Evolutionary conservation across 257 asterid genomes (phyloP).

Genomic region (Solanum piurae): DNA sequence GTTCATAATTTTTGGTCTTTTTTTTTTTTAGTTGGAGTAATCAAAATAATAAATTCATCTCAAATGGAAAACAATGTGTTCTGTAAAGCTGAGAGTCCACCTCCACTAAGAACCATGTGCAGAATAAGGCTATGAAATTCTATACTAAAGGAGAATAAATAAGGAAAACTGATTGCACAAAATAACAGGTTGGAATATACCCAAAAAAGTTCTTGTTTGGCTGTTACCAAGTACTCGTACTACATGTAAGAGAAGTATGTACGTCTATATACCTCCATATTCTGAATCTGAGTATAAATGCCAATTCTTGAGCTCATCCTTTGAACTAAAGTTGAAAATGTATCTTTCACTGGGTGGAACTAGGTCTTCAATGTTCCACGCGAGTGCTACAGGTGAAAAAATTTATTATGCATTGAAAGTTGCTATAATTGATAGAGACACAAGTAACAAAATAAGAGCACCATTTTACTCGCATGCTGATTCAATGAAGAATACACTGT

Average conservation of each 20-base stretch:
- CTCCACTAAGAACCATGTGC: not conserved
- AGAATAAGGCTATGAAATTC: not conserved
- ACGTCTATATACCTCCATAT: constrained; percentile 54
- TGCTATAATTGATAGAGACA: not conserved
- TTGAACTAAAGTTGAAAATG: constrained; percentile 55
- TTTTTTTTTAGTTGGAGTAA: not conserved
- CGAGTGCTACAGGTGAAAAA: constrained; percentile 51
- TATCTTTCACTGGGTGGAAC: constrained; percentile 78
- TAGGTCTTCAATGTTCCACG: constrained; percentile 78
- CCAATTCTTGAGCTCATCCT: constrained; percentile 84
- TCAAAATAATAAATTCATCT: not conserved
- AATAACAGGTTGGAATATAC: not conserved
- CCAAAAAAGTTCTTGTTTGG: not conserved
- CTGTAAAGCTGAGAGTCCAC: not conserved
- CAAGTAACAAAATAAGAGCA: not conserved
- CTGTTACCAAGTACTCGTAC: not conserved
- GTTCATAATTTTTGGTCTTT: not conserved
- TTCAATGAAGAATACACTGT: not conserved
- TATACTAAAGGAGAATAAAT: not conserved
- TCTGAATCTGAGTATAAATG: constrained; percentile 95
- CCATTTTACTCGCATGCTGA: not conserved
- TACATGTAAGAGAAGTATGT: not conserved
- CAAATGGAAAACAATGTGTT: not conserved
- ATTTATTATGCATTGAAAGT: not conserved
- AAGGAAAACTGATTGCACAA: not conserved